A percentile compares a stretch with the other conserved stretches of the same genome.
These are phyloP conservation scores for Saturnispora ahearnii DNA, from an alignment of 805 yeast species.

Conservation along the genomic window DNA sequence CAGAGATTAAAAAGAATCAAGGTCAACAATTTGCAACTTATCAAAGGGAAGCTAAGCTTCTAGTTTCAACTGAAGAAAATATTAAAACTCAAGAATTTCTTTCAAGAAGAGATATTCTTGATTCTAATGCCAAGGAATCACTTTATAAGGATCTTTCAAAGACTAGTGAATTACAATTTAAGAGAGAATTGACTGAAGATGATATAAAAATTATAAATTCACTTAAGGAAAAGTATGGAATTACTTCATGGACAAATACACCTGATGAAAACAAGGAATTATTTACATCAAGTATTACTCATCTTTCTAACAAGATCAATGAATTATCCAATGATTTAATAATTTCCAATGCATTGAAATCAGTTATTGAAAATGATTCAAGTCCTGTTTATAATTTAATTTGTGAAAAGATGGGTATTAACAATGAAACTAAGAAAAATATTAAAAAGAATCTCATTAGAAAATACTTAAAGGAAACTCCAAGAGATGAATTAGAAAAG, in stretches of 20 bases:
- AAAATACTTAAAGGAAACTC: conserved; percentile 36
- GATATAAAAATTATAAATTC: conserved; percentile 31
- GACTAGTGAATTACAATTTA: conserved; percentile 15
- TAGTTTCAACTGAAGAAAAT: conserved; percentile 60
- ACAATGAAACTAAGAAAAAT: conserved; percentile 37
- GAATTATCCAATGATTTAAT: conserved; percentile 16
- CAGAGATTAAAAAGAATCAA: conserved; percentile 79
- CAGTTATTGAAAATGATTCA: conserved; percentile 22
- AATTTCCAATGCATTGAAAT: conserved; percentile 13
- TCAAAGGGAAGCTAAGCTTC: conserved; percentile 60
- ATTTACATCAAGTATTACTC: conserved; percentile 21
- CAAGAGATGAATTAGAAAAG: conserved; percentile 20
- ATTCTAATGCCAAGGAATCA: conserved; percentile 16
- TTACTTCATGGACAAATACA: conserved; percentile 18
- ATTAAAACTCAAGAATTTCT: conserved; percentile 46
- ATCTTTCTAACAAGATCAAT: conserved; percentile 19
- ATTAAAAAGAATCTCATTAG: conserved; percentile 66
- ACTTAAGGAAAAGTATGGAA: conserved; percentile 28
- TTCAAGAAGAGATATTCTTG: conserved; percentile 33
- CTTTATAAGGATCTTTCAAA: conserved; percentile 26
- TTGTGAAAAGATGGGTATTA: conserved; percentile 28
- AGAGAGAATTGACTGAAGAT: conserved; percentile 17
- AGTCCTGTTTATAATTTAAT: conserved; percentile 31
- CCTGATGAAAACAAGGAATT: conserved; percentile 22
- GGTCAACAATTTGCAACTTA: conserved; percentile 88